Evolutionary conservation across 1,284 basidiomycete genomes (phyloP).

Genomic region (Irpex rosettiformis): DNA sequence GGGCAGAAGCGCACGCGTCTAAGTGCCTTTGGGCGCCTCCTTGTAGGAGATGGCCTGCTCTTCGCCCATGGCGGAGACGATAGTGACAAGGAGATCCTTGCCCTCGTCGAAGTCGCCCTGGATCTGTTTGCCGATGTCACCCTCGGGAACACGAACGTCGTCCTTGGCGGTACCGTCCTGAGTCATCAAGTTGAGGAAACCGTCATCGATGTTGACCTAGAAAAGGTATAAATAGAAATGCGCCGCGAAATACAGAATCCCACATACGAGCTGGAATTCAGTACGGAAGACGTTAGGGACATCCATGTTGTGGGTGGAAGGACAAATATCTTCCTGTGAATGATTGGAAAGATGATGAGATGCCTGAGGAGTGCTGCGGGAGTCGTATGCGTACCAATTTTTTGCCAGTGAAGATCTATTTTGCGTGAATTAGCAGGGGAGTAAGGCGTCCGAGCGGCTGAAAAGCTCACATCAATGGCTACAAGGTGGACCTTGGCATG

Average conservation of each 20-base stretch:
- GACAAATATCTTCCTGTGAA: constrained; percentile 92
- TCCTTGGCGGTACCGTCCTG: constrained; percentile 86
- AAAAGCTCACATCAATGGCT: constrained; percentile 81
- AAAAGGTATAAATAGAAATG: constrained; percentile 3
- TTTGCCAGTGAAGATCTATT: constrained; percentile 92
- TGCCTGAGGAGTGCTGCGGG: constrained; percentile 3
- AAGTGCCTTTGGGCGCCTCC: constrained; percentile 70
- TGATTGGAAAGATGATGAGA: constrained; percentile 14
- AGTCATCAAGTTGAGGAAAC: constrained; percentile 95
- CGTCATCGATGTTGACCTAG: constrained; percentile 83
- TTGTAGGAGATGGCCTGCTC: constrained; percentile 88
- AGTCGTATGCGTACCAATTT: constrained; percentile 60
- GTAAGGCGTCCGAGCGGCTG: constrained; percentile 12
- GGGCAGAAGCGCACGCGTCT: constrained; percentile 14
- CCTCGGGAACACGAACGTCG: constrained; percentile 93
- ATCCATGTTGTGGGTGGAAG: constrained; percentile 99
- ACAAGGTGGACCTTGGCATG: constrained; percentile 99
- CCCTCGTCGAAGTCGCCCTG: constrained; percentile 75
- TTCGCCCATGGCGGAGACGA: constrained; percentile 90
- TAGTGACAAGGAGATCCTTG: constrained; percentile 88
- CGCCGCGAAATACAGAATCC: neutral
- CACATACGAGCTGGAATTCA: constrained; percentile 87
- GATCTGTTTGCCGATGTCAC: constrained; percentile 81
- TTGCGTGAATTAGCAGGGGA: constrained; percentile 8
- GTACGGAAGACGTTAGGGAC: constrained; percentile 91